Conservation (phyloP, 768 basidiomycete genomes). For the Lepiota subincarnata region DNA sequence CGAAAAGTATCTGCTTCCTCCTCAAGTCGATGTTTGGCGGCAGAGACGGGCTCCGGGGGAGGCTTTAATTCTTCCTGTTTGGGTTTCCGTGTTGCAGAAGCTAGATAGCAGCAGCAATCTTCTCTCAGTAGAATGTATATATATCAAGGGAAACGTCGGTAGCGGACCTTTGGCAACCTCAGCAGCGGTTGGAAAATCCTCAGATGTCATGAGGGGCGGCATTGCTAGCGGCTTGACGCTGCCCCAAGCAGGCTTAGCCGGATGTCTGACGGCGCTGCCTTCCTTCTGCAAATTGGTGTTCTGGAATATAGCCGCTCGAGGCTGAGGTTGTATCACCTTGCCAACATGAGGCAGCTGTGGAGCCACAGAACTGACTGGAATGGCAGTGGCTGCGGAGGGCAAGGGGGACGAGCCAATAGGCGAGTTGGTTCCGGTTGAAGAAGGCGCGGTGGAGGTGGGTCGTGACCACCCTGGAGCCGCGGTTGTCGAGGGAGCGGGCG, state of each 20-base stretch:
- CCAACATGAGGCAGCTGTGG: slow-evolving; percentile 55
- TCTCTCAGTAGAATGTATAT: not conserved
- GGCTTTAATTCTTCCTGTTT: slow-evolving; percentile 40
- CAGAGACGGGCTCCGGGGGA: slow-evolving; percentile 36
- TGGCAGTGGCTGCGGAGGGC: slow-evolving; percentile 29
- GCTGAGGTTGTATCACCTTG: slow-evolving; percentile 69
- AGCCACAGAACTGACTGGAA: slow-evolving; percentile 30
- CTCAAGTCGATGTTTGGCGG: slow-evolving; percentile 57
- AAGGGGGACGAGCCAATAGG: slow-evolving; percentile 42
- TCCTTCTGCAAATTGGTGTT: slow-evolving; percentile 28
- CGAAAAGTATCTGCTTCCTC: slow-evolving; percentile 93
- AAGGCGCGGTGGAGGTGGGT: slow-evolving; percentile 68
- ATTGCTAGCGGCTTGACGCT: slow-evolving; percentile 44
- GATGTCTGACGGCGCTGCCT: slow-evolving; percentile 27
- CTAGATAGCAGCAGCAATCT: slow-evolving; percentile 14
- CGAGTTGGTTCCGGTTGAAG: slow-evolving; percentile 40
- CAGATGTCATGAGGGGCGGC: slow-evolving; percentile 38
- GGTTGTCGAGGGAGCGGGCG: slow-evolving; percentile 51
- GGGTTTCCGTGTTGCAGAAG: slow-evolving; percentile 28
- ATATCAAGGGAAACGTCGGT: not conserved
- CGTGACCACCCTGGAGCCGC: slow-evolving; percentile 62
- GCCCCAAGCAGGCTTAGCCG: slow-evolving; percentile 68
- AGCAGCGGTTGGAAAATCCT: slow-evolving; percentile 94
- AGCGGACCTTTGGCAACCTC: slow-evolving; percentile 84
- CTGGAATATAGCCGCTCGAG: slow-evolving; percentile 35